Conservation (phyloP, 305 asterid genomes). For the Fraxinus albicans region DNA sequence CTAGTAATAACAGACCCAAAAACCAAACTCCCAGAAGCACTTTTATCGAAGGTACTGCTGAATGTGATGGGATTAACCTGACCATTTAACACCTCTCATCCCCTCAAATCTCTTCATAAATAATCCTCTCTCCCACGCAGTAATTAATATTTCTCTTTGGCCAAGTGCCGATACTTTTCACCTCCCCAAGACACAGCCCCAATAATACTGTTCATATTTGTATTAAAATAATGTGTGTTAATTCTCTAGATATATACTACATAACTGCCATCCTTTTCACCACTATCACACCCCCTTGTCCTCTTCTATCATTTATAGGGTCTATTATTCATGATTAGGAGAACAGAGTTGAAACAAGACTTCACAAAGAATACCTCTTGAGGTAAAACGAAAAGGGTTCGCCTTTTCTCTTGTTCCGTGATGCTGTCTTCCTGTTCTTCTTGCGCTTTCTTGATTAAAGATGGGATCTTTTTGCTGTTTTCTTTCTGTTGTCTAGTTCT, state of each 20-base stretch:
- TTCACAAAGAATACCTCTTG: slow-evolving; percentile 12
- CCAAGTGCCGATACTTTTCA: slow-evolving; percentile 51
- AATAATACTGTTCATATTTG: slow-evolving; percentile 15
- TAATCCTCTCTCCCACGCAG: slow-evolving; percentile 7
- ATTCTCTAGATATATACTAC: background rate
- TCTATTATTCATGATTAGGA: slow-evolving; percentile 38
- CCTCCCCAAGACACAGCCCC: slow-evolving; percentile 34
- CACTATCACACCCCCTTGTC: background rate
- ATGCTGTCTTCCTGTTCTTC: background rate
- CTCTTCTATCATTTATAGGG: slow-evolving; percentile 20
- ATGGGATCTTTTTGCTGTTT: background rate
- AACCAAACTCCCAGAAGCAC: background rate
- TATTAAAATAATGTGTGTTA: background rate
- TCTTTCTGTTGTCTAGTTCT: slow-evolving; percentile 13
- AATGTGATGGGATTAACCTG: slow-evolving; percentile 4
- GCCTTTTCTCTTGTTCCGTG: background rate
- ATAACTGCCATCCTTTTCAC: slow-evolving; percentile 27
- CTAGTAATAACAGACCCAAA: background rate
- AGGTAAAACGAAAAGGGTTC: slow-evolving; percentile 12
- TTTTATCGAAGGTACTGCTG: background rate
- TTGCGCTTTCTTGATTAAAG: background rate
- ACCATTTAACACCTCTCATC: slow-evolving; percentile 1
- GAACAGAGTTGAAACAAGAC: slow-evolving; percentile 33
- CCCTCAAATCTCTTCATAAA: background rate
- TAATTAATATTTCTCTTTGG: slow-evolving; percentile 13